These are phyloP conservation scores for Symbiodinium natans DNA, from an alignment of 73 alveolate genomes.

Conservation along the genomic window DNA sequence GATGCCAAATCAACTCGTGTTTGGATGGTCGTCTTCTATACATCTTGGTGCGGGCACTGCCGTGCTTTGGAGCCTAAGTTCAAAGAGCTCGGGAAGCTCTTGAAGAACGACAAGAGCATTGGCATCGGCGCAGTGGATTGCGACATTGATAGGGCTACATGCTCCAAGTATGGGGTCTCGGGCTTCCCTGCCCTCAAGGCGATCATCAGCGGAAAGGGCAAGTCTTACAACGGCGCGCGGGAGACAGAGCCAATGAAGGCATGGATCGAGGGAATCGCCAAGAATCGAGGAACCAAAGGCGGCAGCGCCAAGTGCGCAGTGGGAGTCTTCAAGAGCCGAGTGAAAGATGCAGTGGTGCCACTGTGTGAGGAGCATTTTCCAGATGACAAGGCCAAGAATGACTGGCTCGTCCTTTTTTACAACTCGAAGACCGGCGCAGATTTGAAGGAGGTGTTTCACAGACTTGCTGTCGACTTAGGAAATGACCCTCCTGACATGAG, in stretches of 20 bases:
- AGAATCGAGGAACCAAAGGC: conserved; percentile 81
- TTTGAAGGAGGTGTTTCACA: conserved; percentile 32
- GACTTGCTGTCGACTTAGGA: conserved; percentile 75
- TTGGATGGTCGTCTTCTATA: conserved; percentile 93
- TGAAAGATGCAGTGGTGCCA: conserved; percentile 88
- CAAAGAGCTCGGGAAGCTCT: conserved; percentile 73
- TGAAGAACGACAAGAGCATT: conserved; percentile 85
- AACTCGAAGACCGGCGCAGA: conserved; percentile 42
- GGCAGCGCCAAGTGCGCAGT: conserved; percentile 91
- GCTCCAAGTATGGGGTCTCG: conserved; percentile 83
- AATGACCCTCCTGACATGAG: conserved; percentile 93
- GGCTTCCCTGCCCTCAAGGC: conserved; percentile 91
- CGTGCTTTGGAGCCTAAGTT: conserved; percentile 83
- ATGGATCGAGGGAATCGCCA: conserved; percentile 42
- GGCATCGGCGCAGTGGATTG: conserved; percentile 90
- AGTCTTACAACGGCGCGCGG: conserved; percentile 91
- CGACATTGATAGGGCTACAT: conserved; percentile 76
- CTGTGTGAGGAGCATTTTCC: conserved; percentile 92
- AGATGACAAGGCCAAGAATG: conserved; percentile 87
- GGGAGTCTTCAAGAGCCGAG: conserved; percentile 77
- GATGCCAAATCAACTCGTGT: conserved; percentile 72
- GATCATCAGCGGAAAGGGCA: conserved; percentile 64
- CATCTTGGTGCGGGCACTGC: conserved; percentile 93
- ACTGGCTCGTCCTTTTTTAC: conserved; percentile 84
- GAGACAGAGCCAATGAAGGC: conserved; percentile 81